Evolutionary conservation across 2,329 filamentous ascomycete species (phyloP), one percentile per base, ranked within the genome.

Genomic region (Orbilia javanica): DNA sequence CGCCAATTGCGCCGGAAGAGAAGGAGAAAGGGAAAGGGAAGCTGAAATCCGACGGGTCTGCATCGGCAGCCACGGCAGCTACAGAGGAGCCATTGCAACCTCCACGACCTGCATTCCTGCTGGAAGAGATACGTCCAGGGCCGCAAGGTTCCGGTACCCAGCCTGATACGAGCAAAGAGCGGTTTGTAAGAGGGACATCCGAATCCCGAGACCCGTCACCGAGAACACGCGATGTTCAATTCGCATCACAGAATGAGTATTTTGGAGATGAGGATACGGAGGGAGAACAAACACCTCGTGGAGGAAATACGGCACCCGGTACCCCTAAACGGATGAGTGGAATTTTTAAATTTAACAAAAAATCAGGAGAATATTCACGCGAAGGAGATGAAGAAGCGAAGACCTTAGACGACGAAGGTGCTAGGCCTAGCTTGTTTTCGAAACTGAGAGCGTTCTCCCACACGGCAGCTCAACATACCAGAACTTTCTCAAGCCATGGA

Each of bases 341-440:
- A n/a, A 78, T 78, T 13, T 78, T 78, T 29, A 78, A 65, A 62
- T 63, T 78, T 25, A 69, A 57, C 20, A 71, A 34, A 25, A 72
- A 48, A 5, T 81, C 80, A 15, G 73, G 79, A 5, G 81, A 82
- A 52, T 82, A 80, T 60, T 77, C 77, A 11, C 74, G 74, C 11
- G 74, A 78, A 20, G 79, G 74, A 7, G 81, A 81, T 10, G 81
- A 82, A 25, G 81, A 81, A 69, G 79, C 79, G 8, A 81, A 82
- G 63, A 81, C 75, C 4, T 69, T 81, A 6, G 72, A 80, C 36
- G 75, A 78, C 18, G 64, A 79, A 11, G 79, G 77, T 68, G 79
- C 67, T n/a, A 60, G 80, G 48, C 80, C 78, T 8, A 79, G 80
- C 29, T 80, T 82, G 53, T 82, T 82, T 36, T 80, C 81, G 10